Conservation (phyloP, 805 yeast species). For the Lipomyces oligophaga region DNA sequence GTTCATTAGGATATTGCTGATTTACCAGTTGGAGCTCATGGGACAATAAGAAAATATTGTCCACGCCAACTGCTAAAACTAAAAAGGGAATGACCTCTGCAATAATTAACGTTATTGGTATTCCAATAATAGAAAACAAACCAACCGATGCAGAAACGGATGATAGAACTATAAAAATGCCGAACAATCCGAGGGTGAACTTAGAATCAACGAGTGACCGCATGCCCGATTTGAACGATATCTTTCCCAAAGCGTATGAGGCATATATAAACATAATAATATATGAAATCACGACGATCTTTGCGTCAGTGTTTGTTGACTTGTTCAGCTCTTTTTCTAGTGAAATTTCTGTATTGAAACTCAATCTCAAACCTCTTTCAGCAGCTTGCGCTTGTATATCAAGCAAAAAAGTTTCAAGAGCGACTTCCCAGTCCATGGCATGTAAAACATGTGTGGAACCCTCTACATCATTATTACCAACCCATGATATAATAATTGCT, state of each 20-base stretch:
- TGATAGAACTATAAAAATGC: conserved; percentile 72
- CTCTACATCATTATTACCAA: conserved; percentile 54
- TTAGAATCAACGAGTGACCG: conserved; percentile 47
- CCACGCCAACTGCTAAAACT: conserved; percentile 93
- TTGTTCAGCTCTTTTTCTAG: conserved; percentile 78
- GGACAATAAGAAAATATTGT: conserved; percentile 80
- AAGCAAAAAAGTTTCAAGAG: conserved; percentile 54
- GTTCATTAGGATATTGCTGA: conserved; percentile 45
- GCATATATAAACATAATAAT: conserved; percentile 85
- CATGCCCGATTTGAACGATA: conserved; percentile 22
- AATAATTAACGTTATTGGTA: conserved; percentile 83
- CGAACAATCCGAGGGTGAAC: conserved; percentile 74
- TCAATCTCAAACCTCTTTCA: conserved; percentile 53
- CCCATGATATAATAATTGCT: conserved; percentile 73
- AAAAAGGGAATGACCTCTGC: conserved; percentile 96
- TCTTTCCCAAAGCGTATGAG: conserved; percentile 57
- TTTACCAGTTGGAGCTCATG: conserved; percentile 67
- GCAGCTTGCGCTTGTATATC: conserved; percentile 48
- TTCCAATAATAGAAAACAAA: conserved; percentile 64
- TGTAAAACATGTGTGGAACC: conserved; percentile 44
- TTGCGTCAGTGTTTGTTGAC: conserved; percentile 73
- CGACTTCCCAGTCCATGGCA: conserved; percentile 65
- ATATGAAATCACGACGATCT: conserved; percentile 69
- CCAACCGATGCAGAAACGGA: conserved; percentile 86
- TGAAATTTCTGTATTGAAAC: conserved; percentile 79